Evolutionary conservation across 176 grass and related monocot species (phyloP).

Genomic region (Juncus effusus): DNA sequence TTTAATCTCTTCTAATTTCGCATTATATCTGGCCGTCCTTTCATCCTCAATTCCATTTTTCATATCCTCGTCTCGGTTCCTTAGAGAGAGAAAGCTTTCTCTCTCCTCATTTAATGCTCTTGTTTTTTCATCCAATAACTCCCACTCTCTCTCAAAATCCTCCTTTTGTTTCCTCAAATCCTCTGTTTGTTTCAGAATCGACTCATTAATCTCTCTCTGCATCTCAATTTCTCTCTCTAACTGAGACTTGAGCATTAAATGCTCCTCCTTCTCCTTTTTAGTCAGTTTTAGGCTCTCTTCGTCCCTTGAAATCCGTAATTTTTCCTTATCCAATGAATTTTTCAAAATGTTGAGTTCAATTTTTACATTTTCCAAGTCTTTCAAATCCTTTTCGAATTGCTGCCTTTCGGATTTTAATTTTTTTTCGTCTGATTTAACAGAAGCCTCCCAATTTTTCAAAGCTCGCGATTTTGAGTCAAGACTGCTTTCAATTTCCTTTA

Average conservation of each 20-base stretch:
- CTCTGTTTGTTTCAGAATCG: conserved; percentile 55
- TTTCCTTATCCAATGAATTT: conserved; percentile 48
- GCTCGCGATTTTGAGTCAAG: conserved; percentile 74
- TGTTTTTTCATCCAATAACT: conserved; percentile 84
- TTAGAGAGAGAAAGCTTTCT: conserved; percentile 15
- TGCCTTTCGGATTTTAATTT: conserved; percentile 50
- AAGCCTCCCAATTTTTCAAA: conserved; percentile 79
- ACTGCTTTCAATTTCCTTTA: conserved; percentile 62
- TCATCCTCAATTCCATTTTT: no score
- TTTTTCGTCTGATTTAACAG: conserved; percentile 51
- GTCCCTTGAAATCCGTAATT: conserved; percentile 59
- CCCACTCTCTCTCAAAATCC: conserved; percentile 94
- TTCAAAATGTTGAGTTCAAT: conserved; percentile 54
- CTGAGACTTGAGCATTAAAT: conserved; percentile 41
- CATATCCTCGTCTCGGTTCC: no score
- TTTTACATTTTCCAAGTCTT: conserved; percentile 38
- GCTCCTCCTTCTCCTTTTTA: conserved; percentile 59
- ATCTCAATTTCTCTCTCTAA: conserved; percentile 85
- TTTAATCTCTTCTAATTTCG: conserved; percentile 5
- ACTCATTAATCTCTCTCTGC: conserved; percentile 60
- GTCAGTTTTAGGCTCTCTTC: conserved; percentile 59
- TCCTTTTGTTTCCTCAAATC: conserved; percentile 67
- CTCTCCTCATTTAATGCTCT: conserved; percentile 17
- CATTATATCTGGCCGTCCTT: no score
- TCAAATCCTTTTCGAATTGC: conserved; percentile 35